A percentile compares a stretch with the other conserved stretches of the same genome.
Evolutionary conservation across 371 early-diverging fungal species (phyloP).

Genomic region (Mucor lusitanicus): DNA sequence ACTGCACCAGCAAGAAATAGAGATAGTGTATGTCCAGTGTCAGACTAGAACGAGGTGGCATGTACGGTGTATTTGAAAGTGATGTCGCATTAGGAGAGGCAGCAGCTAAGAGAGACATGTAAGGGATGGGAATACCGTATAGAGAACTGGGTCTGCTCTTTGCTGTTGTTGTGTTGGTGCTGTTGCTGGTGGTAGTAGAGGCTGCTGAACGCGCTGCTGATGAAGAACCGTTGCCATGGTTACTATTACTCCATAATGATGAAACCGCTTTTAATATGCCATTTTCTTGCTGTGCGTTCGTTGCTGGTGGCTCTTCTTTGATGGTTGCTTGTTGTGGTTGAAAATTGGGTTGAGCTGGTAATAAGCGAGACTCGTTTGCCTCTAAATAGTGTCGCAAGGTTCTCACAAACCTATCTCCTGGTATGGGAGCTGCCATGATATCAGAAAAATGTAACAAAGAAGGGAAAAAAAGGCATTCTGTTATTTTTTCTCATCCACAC

Average conservation of each 20-base stretch:
- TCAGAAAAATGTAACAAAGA: neutral
- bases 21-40: conserved; percentile 62
- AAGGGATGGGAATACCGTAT: conserved; percentile 33
- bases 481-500: too few relatives aligned
- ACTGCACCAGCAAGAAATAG: conserved; percentile 62
- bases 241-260: conserved; percentile 17
- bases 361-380: conserved; percentile 45
- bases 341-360: conserved; percentile 19
- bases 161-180: conserved; percentile 29
- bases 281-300: conserved; percentile 5
- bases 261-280: conserved; percentile 22
- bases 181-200: conserved; percentile 7
- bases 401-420: conserved; percentile 61
- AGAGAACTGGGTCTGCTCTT: conserved; percentile 28
- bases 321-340: conserved; percentile 3
- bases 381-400: conserved; percentile 63
- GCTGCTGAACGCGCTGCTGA: conserved; percentile 2
- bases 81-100: conserved; percentile 39
- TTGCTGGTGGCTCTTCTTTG: conserved; percentile 11
- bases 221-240: conserved; percentile 5
- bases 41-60: conserved; percentile 44
- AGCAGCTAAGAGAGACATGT: conserved; percentile 50
- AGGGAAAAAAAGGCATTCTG: too few relatives aligned
- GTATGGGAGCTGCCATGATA: conserved; percentile 35
- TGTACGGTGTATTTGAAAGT: conserved; percentile 34